A percentile compares a stretch with the other conserved stretches of the same genome.
These are phyloP conservation scores for Galium porrigens DNA, from an alignment of 305 asterid genomes.

Conservation along the genomic window DNA sequence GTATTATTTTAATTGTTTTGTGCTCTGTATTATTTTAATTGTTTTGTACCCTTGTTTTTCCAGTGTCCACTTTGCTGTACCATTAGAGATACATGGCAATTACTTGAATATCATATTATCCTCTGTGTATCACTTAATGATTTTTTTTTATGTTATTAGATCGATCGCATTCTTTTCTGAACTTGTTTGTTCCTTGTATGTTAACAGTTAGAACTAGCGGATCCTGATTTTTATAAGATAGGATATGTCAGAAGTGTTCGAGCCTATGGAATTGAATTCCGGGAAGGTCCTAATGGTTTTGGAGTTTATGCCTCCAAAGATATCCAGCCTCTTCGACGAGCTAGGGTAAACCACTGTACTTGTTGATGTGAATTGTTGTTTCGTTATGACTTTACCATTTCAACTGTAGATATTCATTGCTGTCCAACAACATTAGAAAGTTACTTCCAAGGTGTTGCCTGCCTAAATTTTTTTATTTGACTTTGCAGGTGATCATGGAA, in stretches of 20 bases:
- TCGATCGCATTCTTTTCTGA: slow-evolving; percentile 5
- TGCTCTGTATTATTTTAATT: neutral
- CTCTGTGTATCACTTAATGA: neutral
- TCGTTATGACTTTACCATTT: neutral
- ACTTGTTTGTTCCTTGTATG: slow-evolving; percentile 9
- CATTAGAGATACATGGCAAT: neutral
- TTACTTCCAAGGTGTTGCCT: neutral
- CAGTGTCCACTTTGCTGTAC: neutral
- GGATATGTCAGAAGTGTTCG: slow-evolving; percentile 80
- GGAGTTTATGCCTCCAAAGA: slow-evolving; percentile 93
- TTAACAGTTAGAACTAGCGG: slow-evolving; percentile 69
- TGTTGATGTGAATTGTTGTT: slow-evolving; percentile 6
- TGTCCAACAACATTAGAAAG: neutral
- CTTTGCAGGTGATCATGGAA: slow-evolving; percentile 80
- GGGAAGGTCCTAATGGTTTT: slow-evolving; percentile 93
- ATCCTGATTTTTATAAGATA: slow-evolving; percentile 89
- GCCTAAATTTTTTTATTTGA: slow-evolving; percentile 14
- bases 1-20: neutral
- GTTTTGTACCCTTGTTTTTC: neutral
- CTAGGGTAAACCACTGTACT: slow-evolving; percentile 46
- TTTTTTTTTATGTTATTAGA: neutral
- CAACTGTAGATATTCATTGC: neutral
- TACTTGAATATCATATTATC: neutral
- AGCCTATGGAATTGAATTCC: slow-evolving; percentile 84
- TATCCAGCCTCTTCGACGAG: slow-evolving; percentile 84